Evolutionary conservation across 331 rosid genomes (phyloP), one percentile per base, ranked within the genome.

Genomic region (Ulmus americana): DNA sequence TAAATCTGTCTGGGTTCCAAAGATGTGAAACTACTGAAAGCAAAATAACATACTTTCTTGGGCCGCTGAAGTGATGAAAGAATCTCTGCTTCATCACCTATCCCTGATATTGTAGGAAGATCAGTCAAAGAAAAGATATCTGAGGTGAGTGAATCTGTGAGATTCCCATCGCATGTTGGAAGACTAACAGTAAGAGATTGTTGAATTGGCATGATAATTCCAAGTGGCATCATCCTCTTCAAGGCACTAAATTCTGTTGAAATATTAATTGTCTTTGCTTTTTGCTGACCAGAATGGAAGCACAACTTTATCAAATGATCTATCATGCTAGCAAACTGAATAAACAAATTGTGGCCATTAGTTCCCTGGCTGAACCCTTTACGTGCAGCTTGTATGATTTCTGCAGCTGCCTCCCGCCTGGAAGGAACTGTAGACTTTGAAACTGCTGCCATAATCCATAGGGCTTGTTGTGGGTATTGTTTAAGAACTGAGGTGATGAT

Each of bases 361-460:
- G 83, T 85, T 74, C 98, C 94, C 45, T 68, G 83, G 67, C 64
- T 79, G 67, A 84, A 87, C 58, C 84, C 83, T 79, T 83, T 92
- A 14, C 94, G 85, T 46, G 95, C 95, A 71, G 85, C 84, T 58
- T 83, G 97, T 77, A 92, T 84, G 61, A 92, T 92, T 86, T 89
- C 98, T 65, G 96, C 84, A 12, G 98, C 97, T 51, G 95, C 95
- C 74, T 87, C 97, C 39, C 83, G 75, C 90, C 98, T 85, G 49
- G 98, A 92, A 70, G 90, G 88, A 79, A 92, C 88, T 43, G 88
- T 84, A 18, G 97, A 89, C 77, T 89, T 92, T 74, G 97, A 92
- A 80, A 92, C 97, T 51, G 98, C 98, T 11, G 97, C 98, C 98
- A 92, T 89, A 68, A 92, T 85, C 98, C 98, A 92, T 8, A 92